phyloP scores from a whole-genome alignment of 73 alveolate genomes.

The Tetrahymena elliotti region DNA sequence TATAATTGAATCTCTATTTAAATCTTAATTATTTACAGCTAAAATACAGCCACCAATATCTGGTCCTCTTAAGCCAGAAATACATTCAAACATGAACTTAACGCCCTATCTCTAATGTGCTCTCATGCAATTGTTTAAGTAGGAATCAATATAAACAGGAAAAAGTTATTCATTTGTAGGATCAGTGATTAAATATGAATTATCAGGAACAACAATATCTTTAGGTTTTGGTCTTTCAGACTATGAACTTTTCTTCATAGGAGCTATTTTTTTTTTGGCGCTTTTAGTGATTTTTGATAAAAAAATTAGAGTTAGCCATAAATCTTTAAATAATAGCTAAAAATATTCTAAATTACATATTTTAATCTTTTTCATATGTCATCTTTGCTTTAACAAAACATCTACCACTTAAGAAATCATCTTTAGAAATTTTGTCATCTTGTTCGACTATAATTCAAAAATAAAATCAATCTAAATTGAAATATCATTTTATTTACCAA shows the following conservation, averaged over 20 bases:
- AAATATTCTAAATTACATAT: neutral
- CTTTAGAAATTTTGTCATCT: neutral
- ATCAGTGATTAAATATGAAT: neutral
- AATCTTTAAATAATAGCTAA: neutral
- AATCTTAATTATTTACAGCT: slow-evolving; percentile 9
- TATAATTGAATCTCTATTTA: neutral
- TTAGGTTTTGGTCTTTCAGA: neutral
- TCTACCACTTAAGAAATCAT: neutral
- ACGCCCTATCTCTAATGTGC: slow-evolving; percentile 28
- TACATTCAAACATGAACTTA: slow-evolving; percentile 44
- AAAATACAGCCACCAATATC: slow-evolving; percentile 43
- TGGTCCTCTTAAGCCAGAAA: slow-evolving; percentile 30
- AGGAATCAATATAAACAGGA: slow-evolving; percentile 2
- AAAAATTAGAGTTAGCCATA: neutral
- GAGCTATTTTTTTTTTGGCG: neutral
- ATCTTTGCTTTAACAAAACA: neutral
- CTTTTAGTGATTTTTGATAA: neutral
- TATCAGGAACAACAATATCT: neutral
- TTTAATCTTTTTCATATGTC: neutral
- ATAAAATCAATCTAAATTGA: neutral
- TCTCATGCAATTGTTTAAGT: slow-evolving; percentile 1
- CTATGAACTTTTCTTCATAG: neutral
- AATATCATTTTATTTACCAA: neutral
- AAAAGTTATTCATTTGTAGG: neutral
- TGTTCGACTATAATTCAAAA: neutral